Percentiles rank a stretch among this genome's conserved stretches.
Conservation (phyloP, 257 asterid genomes). For the Haberlea rhodopensis region DNA sequence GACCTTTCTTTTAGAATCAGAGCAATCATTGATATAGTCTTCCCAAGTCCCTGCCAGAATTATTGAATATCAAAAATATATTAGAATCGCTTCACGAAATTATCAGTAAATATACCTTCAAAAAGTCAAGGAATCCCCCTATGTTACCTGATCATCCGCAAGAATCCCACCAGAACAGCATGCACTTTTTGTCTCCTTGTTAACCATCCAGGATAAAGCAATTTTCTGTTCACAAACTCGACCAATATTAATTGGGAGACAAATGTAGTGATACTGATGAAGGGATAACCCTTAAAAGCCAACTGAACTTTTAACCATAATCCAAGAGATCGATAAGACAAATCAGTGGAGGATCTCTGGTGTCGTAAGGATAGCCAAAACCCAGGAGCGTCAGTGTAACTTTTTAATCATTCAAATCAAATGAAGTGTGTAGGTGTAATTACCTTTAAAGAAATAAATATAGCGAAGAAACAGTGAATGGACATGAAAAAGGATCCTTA, state of each 20-base stretch:
- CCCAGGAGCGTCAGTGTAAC: not conserved
- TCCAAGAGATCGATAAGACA: not conserved
- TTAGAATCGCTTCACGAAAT: constrained; percentile 21
- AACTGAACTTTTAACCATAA: not conserved
- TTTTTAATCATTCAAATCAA: too few relatives aligned
- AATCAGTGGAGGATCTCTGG: not conserved
- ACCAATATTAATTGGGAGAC: constrained; percentile 24
- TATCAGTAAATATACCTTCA: constrained; percentile 8
- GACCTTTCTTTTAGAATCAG: constrained; percentile 89
- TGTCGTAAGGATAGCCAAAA: too few relatives aligned
- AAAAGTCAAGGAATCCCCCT: constrained; percentile 18
- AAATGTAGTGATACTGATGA: not conserved
- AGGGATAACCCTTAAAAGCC: not conserved
- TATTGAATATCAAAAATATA: constrained; percentile 12
- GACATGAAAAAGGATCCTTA: not conserved
- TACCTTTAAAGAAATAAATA: not conserved
- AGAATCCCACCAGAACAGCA: constrained; percentile 98
- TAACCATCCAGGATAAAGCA: constrained; percentile 97
- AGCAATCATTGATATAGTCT: constrained; percentile 91
- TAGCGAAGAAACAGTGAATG: not conserved
- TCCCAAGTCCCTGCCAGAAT: constrained; percentile 87
- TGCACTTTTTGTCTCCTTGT: constrained; percentile 76
- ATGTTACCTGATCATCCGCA: constrained; percentile 96
- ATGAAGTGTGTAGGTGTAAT: not conserved
- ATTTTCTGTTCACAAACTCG: constrained; percentile 57